Evolutionary conservation across 352 stramenopile genomes (phyloP).

Genomic region (Globisporangium apiculatum): DNA sequence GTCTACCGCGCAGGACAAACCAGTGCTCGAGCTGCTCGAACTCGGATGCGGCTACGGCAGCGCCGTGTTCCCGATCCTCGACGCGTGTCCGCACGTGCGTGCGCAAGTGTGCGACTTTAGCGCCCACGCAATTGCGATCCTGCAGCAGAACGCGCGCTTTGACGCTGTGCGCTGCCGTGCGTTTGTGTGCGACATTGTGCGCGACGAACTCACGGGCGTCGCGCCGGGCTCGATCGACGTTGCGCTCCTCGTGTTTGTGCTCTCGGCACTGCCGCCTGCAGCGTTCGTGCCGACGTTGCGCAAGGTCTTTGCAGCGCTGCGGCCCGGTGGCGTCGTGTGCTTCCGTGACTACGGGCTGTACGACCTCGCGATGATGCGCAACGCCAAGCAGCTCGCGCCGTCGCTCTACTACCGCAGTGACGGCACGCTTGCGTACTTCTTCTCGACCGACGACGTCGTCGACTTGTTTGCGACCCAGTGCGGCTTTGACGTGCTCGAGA

Average conservation of each 20-base stretch:
- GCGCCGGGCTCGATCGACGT: slow-evolving; percentile 51
- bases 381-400: slow-evolving; percentile 46
- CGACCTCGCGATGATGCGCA: slow-evolving; percentile 82
- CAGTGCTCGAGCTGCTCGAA: slow-evolving; percentile 54
- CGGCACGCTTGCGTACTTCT: slow-evolving; percentile 73
- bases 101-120: slow-evolving; percentile 82
- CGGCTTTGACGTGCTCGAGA: slow-evolving; percentile 47
- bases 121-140: slow-evolving; percentile 63
- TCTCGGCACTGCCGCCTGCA: slow-evolving; percentile 61
- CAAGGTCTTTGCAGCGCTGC: slow-evolving; percentile 50
- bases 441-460: slow-evolving; percentile 50
- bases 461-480: slow-evolving; percentile 34
- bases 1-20: neutral
- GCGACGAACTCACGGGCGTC: slow-evolving; percentile 38
- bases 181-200: slow-evolving; percentile 69
- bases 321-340: slow-evolving; percentile 65
- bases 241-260: slow-evolving; percentile 78
- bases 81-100: slow-evolving; percentile 47
- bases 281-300: slow-evolving; percentile 37
- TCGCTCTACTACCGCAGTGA: slow-evolving; percentile 73
- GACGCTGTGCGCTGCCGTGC: slow-evolving; percentile 44
- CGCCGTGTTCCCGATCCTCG: slow-evolving; percentile 79
- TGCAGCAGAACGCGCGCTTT: slow-evolving; percentile 43
- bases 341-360: slow-evolving; percentile 87
- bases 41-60: slow-evolving; percentile 85